Evolutionary conservation across 257 asterid genomes (phyloP).

Genomic region (Thymus mandschuricus): DNA sequence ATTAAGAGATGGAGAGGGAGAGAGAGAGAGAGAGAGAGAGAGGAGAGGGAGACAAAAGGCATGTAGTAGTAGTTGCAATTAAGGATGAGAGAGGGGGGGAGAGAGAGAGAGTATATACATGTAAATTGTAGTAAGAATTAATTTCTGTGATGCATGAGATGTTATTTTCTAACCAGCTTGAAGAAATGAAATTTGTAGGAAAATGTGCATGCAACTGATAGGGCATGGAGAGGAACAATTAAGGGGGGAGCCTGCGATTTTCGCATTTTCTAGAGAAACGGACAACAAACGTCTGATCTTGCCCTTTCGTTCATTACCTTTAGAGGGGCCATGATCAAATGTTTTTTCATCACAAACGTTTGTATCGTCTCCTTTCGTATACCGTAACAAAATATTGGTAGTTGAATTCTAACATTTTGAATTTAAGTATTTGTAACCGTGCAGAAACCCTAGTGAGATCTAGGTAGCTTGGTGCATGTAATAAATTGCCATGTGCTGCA

Average conservation of each 20-base stretch:
- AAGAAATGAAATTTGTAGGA: conserved; percentile 32
- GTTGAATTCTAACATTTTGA: not conserved
- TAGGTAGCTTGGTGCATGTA: not conserved
- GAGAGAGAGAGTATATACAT: conserved; percentile 18
- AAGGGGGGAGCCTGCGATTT: conserved; percentile 39
- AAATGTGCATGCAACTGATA: conserved; percentile 43
- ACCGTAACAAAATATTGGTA: too few species aligned
- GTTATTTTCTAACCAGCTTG: conserved; percentile 43
- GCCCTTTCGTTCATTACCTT: too few species aligned
- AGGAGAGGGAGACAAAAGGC: conserved; percentile 58
- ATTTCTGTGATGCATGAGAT: conserved; percentile 27
- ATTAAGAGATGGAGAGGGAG: conserved; percentile 35
- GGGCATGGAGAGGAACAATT: conserved; percentile 40
- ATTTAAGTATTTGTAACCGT: not conserved
- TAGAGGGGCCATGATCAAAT: too few species aligned
- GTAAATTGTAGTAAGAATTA: not conserved
- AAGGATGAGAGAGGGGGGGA: conserved; percentile 39
- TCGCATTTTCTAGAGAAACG: conserved; percentile 29
- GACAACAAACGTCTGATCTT: too few species aligned
- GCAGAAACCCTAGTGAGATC: not conserved
- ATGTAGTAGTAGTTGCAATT: conserved; percentile 41
- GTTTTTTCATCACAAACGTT: too few species aligned
- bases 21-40: conserved; percentile 40
- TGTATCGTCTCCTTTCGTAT: too few species aligned
- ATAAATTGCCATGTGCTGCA: not conserved